phyloP scores from a whole-genome alignment of 179 eudicot species.

The Amaranthus tricolor region DNA sequence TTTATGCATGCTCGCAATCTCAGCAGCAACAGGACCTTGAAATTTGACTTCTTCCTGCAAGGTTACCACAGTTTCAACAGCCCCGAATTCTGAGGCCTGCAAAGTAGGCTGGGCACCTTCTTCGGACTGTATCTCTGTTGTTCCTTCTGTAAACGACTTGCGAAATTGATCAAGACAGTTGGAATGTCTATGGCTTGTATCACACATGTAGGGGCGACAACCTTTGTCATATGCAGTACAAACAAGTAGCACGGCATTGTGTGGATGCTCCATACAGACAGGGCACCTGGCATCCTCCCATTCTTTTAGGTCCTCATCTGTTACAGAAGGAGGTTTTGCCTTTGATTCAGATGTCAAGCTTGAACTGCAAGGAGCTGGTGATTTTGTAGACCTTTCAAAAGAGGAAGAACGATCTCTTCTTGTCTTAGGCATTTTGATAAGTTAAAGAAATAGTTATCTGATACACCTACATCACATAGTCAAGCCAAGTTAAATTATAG shows the following conservation, averaged over 20 bases:
- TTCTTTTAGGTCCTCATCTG: constrained; percentile 52
- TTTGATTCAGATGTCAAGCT: constrained; percentile 35
- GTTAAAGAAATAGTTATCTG: constrained; percentile 10
- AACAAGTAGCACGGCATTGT: constrained; percentile 79
- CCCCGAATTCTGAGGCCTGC: constrained; percentile 15
- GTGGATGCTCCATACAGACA: constrained; percentile 94
- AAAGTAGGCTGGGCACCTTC: constrained; percentile 23
- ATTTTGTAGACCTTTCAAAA: constrained; percentile 48
- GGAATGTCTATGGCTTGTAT: constrained; percentile 95
- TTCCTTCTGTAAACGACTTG: constrained; percentile 56
- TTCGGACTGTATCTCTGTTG: constrained; percentile 24
- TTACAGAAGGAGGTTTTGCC: constrained; percentile 35
- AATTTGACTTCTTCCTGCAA: constrained; percentile 35
- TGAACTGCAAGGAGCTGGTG: constrained; percentile 61
- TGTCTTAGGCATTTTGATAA: constrained; percentile 64
- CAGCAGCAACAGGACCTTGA: constrained; percentile 33
- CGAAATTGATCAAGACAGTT: constrained; percentile 89
- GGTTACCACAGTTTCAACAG: constrained; percentile 26
- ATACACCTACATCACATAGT: constrained; percentile 27
- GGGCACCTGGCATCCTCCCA: constrained; percentile 95
- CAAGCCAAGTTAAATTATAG: constrained; percentile 21
- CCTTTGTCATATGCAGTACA: constrained; percentile 83
- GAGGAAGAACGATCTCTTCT: constrained; percentile 67
- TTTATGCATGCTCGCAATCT: constrained; percentile 38
- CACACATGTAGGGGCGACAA: constrained; percentile 91